Conservation (phyloP, 495 filamentous ascomycete species). For the Aspergillus indologenus region DNA sequence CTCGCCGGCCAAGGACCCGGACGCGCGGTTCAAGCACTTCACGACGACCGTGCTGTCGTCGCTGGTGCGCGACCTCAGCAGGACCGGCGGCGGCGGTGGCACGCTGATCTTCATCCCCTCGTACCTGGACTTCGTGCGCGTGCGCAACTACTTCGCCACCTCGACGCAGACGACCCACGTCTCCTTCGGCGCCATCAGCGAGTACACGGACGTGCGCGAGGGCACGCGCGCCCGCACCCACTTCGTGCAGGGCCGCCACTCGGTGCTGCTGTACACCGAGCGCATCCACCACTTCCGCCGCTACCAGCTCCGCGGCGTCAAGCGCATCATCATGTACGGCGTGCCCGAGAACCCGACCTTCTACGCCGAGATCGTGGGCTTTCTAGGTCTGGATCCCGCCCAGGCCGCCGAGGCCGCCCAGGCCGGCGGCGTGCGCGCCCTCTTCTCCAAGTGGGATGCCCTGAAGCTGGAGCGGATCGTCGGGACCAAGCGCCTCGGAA, state of each 20-base stretch:
- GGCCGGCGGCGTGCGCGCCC: constrained; percentile 57
- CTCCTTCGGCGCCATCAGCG: constrained; percentile 81
- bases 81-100: constrained; percentile 47
- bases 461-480: constrained; percentile 87
- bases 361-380: constrained; percentile 82
- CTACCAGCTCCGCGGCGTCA: constrained; percentile 75
- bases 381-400: constrained; percentile 50
- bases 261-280: constrained; percentile 84
- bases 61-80: constrained; percentile 56
- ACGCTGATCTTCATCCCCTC: constrained; percentile 84
- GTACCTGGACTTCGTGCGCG: constrained; percentile 89
- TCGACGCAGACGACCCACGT: constrained; percentile 62
- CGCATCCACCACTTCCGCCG: constrained; percentile 92
- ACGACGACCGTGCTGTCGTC: constrained; percentile 71
- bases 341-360: constrained; percentile 86
- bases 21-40: constrained; percentile 91
- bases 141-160: constrained; percentile 87
- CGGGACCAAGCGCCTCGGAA: constrained; percentile 66
- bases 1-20: constrained; percentile 68
- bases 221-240: constrained; percentile 81
- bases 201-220: constrained; percentile 75
- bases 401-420: constrained; percentile 36
- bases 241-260: constrained; percentile 78
- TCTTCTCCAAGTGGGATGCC: constrained; percentile 87
- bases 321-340: constrained; percentile 77